A percentile compares a stretch with the other conserved stretches of the same genome.
These are phyloP conservation scores for Glycine tomentella DNA, from an alignment of 306 rosid genomes.

Conservation along the genomic window DNA sequence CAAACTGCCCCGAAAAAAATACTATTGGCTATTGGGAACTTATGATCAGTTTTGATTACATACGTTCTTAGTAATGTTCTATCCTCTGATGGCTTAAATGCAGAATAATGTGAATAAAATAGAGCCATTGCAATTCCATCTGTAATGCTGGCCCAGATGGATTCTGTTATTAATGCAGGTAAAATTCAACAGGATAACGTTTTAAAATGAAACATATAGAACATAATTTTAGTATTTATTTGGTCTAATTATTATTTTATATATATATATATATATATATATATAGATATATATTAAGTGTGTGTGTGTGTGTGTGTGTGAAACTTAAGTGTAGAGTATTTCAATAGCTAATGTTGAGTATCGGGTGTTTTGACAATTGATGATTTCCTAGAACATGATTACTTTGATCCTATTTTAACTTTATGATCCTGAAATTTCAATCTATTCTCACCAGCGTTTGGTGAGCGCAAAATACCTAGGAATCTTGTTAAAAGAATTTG, in stretches of 20 bases:
- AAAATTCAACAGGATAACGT: conserved; percentile 3
- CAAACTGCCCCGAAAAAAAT: background rate
- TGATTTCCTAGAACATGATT: background rate
- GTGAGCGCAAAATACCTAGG: background rate
- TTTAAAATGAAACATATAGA: background rate
- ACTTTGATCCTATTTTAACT: conserved; percentile 1
- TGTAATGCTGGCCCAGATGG: background rate
- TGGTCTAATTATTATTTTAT: too few species aligned
- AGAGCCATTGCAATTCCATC: conserved; percentile 4
- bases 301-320: too few species aligned
- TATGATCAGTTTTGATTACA: conserved; percentile 1
- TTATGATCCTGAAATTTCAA: background rate
- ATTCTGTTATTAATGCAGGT: background rate
- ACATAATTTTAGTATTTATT: background rate
- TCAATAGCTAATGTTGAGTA: background rate
- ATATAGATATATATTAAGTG: too few species aligned
- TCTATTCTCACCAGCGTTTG: background rate
- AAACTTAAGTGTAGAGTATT: too few species aligned
- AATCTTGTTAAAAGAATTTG: background rate
- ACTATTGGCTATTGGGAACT: background rate
- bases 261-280: too few species aligned
- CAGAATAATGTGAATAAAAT: background rate
- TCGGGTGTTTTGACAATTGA: background rate
- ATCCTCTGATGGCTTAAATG: conserved; percentile 1
- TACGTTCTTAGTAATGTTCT: background rate